Base-by-base conservation (phyloP, 768 basidiomycete species). In the Gymnopilus dilepis region DNA sequence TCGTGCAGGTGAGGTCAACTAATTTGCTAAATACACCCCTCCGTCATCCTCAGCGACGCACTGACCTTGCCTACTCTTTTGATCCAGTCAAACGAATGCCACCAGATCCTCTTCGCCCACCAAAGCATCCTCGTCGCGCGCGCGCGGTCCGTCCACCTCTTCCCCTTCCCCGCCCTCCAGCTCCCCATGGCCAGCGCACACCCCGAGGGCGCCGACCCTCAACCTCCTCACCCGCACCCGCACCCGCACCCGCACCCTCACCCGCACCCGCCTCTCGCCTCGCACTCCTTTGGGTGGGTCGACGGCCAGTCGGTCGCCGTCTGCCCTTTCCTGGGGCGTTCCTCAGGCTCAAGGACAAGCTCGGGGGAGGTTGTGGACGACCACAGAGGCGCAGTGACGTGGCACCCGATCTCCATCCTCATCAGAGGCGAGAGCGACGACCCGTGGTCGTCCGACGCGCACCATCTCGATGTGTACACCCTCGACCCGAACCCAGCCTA, bases 261-360 rank as follows among this genome's bases (percentile, higher is more conserved):
- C n/a, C n/a, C n/a, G n/a, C n/a, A 83, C 56, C 55, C 67, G 1
- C 76, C 82, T 0, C 68, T 79, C 38, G 81, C 79, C 1, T 67
- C 65, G 2, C 80, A 84, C 63, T 83, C 84, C 2, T 89, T 88
- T 65, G 88, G 88, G 15, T 90, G 88, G 88, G 81, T 88, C 13
- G 89, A 90, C 56, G 84, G 84, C 7, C 77, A 86, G 37, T 80
- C 80, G 2, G 78, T 84, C 1, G 54, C 56, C 13, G 30, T 65
- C n/a, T 62, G 68, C 59, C 64, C 58, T 11, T 57, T 64, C 56
- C 24, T 57, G 42, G 22, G 51, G 40, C 21, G 3, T n/a, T 40
- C 45, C n/a, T 43, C 19, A 43, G 13, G 15, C 34, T 42, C 41
- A 3, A 24, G 11, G 47, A 15, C 12, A 3, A 3, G 26, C 26